Base-by-base conservation (phyloP, 2,329 filamentous ascomycete species). In the Pezizomycotina sp. region DNA sequence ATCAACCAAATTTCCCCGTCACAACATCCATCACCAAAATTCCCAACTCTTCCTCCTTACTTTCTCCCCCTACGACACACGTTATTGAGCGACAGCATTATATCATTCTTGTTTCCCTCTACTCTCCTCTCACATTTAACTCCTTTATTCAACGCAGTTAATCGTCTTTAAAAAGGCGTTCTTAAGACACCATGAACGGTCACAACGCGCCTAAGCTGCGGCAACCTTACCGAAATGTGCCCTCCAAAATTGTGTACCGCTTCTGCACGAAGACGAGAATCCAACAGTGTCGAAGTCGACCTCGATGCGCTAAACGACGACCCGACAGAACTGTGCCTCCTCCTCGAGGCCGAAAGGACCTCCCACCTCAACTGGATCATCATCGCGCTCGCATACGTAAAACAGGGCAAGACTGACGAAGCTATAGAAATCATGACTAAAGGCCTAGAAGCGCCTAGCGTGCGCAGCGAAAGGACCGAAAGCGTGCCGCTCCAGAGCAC, bases 321-420 rank as follows among this genome's bases (percentile, higher is more conserved):
- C 55, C 81, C 82, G 13, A 92, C 80, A 29, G 89, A 98, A 61
- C 69, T 98, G 4, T 98, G 89, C 58, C 89, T 81, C 19, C 68
- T 98, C 32, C 73, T 98, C 46, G 86, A 98, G 61, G 92, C 89
- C 53, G 91, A 98, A 58, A 74, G 77, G 53, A 84, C 83, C 10
- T 77, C 81, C 23, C 83, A 86, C 52, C 81, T 76, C 34, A 91
- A 91, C 50, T 98, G 91, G 91, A 86, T 98, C 66, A 86, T 82
- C n/a, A 89, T 95, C 48, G 80, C 91, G 26, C 67, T 95, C 41
- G 86, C 86, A 30, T 98, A 98, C 55, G 86, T 89, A 25, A 98
- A 95, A 62, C 82, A 92, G 61, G 75, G 77, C 54, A 92, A 92
- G 61, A 71, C 89, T 45, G 84, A 93, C 54, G 79, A 89, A 60